These are phyloP conservation scores for Coniochaeta sp. DNA, from an alignment of 2,329 filamentous ascomycete genomes.

Conservation along the genomic window DNA sequence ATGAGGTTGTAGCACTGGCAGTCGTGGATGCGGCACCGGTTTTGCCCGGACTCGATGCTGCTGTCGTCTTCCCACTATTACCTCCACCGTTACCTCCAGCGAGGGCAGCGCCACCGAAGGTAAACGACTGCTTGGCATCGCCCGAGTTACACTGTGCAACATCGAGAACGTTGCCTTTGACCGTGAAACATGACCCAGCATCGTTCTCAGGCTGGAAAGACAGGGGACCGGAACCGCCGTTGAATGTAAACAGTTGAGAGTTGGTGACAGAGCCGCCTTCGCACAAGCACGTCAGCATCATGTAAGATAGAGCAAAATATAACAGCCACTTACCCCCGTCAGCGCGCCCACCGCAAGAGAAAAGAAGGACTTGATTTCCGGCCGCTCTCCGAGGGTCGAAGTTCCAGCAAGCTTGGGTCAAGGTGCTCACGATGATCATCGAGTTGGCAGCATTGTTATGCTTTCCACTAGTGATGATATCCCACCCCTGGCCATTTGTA, in stretches of 20 bases:
- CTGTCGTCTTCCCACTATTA: constrained; percentile 4
- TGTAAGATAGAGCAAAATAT: not conserved
- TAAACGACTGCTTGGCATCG: constrained; percentile 35
- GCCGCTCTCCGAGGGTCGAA: constrained; percentile 43
- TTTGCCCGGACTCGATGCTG: constrained; percentile 5
- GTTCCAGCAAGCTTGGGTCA: constrained; percentile 52
- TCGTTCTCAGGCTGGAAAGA: constrained; percentile 37
- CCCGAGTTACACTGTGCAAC: constrained; percentile 32
- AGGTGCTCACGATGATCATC: constrained; percentile 45
- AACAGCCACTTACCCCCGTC: constrained; percentile 32
- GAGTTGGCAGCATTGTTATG: constrained; percentile 39
- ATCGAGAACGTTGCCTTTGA: constrained; percentile 33
- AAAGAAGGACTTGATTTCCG: constrained; percentile 46
- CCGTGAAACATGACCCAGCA: constrained; percentile 37
- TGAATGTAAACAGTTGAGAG: constrained; percentile 44
- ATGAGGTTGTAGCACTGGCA: not conserved
- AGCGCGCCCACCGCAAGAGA: constrained; percentile 51
- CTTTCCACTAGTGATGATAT: constrained; percentile 39
- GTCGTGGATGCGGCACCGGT: constrained; percentile 10
- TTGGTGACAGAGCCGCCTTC: constrained; percentile 37
- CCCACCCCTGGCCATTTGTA: constrained; percentile 36
- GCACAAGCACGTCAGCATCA: constrained; percentile 2
- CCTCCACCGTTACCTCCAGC: constrained; percentile 3
- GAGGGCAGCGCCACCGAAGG: constrained; percentile 14
- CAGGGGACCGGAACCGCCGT: constrained; percentile 31